These are phyloP conservation scores for Umbelopsis sp. DNA, from an alignment of 192 early-diverging fungal species.

Conservation along the genomic window DNA sequence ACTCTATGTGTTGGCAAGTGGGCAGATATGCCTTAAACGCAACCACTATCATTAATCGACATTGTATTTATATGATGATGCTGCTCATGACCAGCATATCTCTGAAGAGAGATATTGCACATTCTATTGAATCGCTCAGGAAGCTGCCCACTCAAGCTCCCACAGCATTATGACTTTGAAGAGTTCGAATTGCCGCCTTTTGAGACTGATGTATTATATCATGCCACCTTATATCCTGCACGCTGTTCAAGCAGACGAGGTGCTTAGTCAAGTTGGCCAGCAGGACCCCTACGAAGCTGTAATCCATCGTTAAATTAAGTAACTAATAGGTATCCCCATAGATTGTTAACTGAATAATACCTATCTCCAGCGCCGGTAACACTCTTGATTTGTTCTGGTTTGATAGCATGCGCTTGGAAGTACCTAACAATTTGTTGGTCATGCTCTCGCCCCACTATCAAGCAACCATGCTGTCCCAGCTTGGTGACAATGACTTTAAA, in stretches of 20 bases:
- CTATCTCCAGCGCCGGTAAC: slow-evolving; percentile 85
- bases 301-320: slow-evolving; percentile 19
- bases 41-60: too few species aligned
- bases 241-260: slow-evolving; percentile 28
- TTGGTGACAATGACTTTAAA: slow-evolving; percentile 69
- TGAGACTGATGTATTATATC: slow-evolving; percentile 24
- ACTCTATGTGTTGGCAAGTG: too few species aligned
- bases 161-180: slow-evolving; percentile 41
- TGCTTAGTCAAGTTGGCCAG: slow-evolving; percentile 46
- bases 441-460: slow-evolving; percentile 30
- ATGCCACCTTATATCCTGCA: not conserved
- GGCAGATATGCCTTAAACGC: too few species aligned
- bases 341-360: slow-evolving; percentile 27
- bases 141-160: slow-evolving; percentile 10
- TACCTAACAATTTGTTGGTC: slow-evolving; percentile 26
- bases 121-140: not conserved
- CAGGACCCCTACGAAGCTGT: slow-evolving; percentile 71
- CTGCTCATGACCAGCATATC: too few species aligned
- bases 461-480: slow-evolving; percentile 66
- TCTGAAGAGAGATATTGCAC: too few species aligned
- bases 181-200: slow-evolving; percentile 33
- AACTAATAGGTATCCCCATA: not conserved
- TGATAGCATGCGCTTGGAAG: slow-evolving; percentile 37
- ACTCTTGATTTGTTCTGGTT: slow-evolving; percentile 46
- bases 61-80: too few species aligned